phyloP scores from a whole-genome alignment of 2,329 filamentous ascomycete species.

The Didymella sp. region DNA sequence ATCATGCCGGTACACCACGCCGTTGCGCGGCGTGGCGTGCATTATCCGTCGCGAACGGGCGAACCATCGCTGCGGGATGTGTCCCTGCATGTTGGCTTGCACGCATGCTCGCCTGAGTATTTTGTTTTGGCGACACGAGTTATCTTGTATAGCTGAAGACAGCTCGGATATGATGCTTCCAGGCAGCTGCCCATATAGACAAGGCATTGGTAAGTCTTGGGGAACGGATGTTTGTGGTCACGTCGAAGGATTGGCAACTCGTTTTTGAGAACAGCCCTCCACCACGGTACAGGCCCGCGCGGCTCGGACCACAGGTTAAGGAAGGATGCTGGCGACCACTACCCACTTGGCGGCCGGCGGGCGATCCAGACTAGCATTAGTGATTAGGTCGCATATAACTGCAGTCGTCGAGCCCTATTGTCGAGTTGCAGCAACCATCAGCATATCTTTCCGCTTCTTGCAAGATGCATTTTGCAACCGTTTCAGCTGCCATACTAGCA shows the following conservation, averaged over 20 bases:
- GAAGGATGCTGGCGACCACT: background rate
- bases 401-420: background rate
- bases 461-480: background rate
- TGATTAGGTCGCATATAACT: background rate
- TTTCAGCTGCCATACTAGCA: background rate
- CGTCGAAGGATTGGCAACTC: no score
- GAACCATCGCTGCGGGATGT: background rate
- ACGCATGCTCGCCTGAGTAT: background rate
- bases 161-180: background rate
- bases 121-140: background rate
- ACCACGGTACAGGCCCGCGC: background rate
- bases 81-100: background rate
- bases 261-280: no score
- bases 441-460: background rate
- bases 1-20: background rate
- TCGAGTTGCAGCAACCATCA: background rate
- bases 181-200: background rate
- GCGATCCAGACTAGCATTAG: background rate
- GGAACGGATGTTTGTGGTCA: no score
- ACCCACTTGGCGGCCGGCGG: background rate
- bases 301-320: background rate
- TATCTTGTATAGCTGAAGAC: background rate
- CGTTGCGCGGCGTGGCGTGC: background rate
- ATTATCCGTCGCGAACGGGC: background rate
- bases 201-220: no score